Conservation (phyloP, 441 rosid genomes). For the Erodium moschatum region DNA sequence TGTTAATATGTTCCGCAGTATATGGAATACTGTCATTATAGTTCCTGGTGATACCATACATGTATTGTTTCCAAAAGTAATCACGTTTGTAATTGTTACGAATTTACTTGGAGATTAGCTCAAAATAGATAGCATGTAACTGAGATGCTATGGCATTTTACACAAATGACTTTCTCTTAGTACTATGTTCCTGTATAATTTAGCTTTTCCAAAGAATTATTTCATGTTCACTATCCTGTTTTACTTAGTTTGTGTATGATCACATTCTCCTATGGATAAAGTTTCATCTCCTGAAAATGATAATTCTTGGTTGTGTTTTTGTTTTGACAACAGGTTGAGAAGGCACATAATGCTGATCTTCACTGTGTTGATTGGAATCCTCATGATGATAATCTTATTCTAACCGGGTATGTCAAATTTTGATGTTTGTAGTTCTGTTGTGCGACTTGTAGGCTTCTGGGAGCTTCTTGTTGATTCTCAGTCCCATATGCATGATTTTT, state of each 20-base stretch:
- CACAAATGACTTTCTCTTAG: not conserved
- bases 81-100: too few species aligned
- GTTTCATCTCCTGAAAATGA: not conserved
- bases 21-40: too few species aligned
- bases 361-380: too few species aligned
- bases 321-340: constrained; percentile 18
- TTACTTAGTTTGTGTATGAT: not conserved
- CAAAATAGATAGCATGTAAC: not conserved
- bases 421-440: not conserved
- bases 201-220: not conserved
- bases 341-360: too few species aligned
- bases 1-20: too few species aligned
- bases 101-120: too few species aligned
- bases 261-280: not conserved
- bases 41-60: too few species aligned
- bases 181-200: not conserved
- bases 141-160: not conserved
- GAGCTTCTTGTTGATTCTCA: too few species aligned
- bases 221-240: not conserved
- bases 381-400: constrained; percentile 32
- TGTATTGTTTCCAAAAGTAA: too few species aligned
- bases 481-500: too few species aligned
- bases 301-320: not conserved
- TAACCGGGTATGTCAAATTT: constrained; percentile 62
- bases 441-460: not conserved